Conservation (phyloP, 352 stramenopile genomes). For the Phytophthora sansomeana region DNA sequence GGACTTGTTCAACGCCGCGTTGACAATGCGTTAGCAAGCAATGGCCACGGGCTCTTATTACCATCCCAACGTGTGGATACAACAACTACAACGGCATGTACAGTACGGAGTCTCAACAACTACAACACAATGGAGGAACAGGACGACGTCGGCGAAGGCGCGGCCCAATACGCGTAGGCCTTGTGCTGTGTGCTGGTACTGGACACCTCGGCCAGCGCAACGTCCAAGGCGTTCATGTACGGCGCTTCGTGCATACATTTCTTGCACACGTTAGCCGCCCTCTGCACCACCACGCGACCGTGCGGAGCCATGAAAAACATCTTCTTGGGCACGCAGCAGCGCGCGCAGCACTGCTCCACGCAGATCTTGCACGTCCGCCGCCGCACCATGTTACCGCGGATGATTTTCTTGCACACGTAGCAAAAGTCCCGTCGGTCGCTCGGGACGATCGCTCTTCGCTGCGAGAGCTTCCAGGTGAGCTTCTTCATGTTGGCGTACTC, state of each 20-base stretch:
- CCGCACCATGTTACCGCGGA: conserved; percentile 29
- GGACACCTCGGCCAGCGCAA: conserved; percentile 34
- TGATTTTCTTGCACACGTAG: conserved; percentile 25
- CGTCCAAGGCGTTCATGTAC: conserved; percentile 30
- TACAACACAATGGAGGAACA: conserved; percentile 30
- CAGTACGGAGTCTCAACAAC: neutral
- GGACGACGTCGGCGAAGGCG: conserved; percentile 28
- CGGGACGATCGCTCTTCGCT: conserved; percentile 14
- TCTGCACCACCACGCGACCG: conserved; percentile 31
- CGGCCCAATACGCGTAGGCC: conserved; percentile 23
- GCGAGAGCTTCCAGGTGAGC: conserved; percentile 38
- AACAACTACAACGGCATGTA: conserved; percentile 13
- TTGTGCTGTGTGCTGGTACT: conserved; percentile 13
- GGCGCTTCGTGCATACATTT: conserved; percentile 28
- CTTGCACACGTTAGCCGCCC: conserved; percentile 34
- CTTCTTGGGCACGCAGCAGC: conserved; percentile 44
- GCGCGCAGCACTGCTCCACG: conserved; percentile 25
- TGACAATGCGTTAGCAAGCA: conserved; percentile 17
- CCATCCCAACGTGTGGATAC: conserved; percentile 5
- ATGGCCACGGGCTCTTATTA: conserved; percentile 11
- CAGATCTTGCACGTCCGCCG: conserved; percentile 44
- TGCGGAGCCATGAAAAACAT: conserved; percentile 36
- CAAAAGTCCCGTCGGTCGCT: conserved; percentile 20
- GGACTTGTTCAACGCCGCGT: conserved; percentile 2
- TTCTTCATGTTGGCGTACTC: conserved; percentile 47